Evolutionary conservation across 306 rosid species (phyloP), one percentile per base, ranked within the genome.

Genomic region (Rosa multiflora): DNA sequence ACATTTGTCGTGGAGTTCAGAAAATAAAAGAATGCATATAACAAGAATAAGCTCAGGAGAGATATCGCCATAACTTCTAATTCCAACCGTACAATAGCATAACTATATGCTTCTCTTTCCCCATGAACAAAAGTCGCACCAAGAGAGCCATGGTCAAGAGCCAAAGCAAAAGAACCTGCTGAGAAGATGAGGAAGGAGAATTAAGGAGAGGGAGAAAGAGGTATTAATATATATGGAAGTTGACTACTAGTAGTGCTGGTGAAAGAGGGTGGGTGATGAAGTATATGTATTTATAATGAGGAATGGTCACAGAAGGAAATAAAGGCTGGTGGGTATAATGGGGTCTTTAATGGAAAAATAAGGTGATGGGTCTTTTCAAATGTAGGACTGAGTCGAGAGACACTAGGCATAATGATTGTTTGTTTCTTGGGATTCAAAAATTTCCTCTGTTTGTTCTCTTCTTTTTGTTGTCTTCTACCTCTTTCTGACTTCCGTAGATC

Each of bases 21-120:
- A 78, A 48, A 40, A 78, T 5, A 1, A 82, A 86, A 61, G 6
- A 0, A 76, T 52, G 26, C 15, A 52, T 0, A 0, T 56, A 80
- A 84, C 67, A 70, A 74, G 83, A 85, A 79, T 72, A 92, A 94
- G 99, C 99, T 94, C 99, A 92, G 95, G 92, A 94, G 97, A 82
- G 97, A 89, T 94, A 94, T 47, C 92, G 87, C 95, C 99, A 3
- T 10, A 11, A 55, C 78, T 17, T 75, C 79, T 76, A 87, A 48
- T 74, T 64, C 82, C 73, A 39, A 7, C 8, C 14, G 23, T 40
- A 4, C 72, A 14, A 11, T 39, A 39, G 13, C 8, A n/a, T 3
- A 5, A 18, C 23, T 9, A 18, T 9, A 4, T 17, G 48, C 72
- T 9, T 40, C 14, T 40, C 48, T 39, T 8, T 18, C 14, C n/a